phyloP scores from a whole-genome alignment of 1,139 yeast genomes.

The Schwanniomyces etchellsii region DNA sequence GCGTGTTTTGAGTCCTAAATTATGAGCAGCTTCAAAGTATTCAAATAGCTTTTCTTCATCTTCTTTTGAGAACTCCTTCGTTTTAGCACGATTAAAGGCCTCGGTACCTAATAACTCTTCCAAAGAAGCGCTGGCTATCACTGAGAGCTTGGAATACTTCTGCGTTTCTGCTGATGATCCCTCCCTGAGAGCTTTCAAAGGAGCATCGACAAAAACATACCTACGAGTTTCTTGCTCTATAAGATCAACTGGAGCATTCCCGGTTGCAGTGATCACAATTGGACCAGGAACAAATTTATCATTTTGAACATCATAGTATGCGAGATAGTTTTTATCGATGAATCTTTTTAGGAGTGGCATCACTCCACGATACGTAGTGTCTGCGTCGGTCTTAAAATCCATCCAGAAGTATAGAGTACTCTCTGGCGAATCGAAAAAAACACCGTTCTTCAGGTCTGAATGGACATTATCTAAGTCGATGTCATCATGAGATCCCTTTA shows the following conservation, averaged over 20 bases:
- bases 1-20: conserved; percentile 31
- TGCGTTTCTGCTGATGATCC: conserved; percentile 11
- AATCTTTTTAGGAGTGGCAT: conserved; percentile 26
- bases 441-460: conserved; percentile 18
- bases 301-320: conserved; percentile 24
- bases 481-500: conserved; percentile 7
- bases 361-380: conserved; percentile 25
- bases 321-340: conserved; percentile 27
- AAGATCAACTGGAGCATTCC: conserved; percentile 31
- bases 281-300: conserved; percentile 28
- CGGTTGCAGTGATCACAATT: conserved; percentile 34
- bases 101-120: conserved; percentile 23
- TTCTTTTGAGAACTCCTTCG: conserved; percentile 13
- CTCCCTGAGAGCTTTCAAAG: conserved; percentile 20
- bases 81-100: conserved; percentile 8
- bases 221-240: conserved; percentile 21
- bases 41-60: conserved; percentile 16
- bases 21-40: conserved; percentile 27
- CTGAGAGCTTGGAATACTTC: conserved; percentile 21
- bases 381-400: conserved; percentile 36
- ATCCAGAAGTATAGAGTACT: conserved; percentile 36
- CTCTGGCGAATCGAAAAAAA: conserved; percentile 37
- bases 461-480: conserved; percentile 7
- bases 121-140: conserved; percentile 33
- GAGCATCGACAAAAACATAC: conserved; percentile 37